These are phyloP conservation scores for Kazachstania bromeliacearum DNA, from an alignment of 805 yeast species.

Conservation along the genomic window DNA sequence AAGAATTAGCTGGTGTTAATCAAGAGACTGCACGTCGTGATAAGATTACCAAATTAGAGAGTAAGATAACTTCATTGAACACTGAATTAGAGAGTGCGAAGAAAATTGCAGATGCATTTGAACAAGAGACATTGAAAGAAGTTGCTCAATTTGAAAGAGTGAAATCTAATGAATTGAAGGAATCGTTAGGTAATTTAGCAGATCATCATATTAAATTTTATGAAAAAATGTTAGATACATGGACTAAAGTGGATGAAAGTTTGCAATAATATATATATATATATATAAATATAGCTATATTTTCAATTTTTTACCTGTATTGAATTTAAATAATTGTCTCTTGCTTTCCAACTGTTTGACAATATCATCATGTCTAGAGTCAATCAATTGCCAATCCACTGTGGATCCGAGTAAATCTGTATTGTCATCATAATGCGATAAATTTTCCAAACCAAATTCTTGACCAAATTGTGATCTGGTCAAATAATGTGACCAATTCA, in stretches of 20 bases:
- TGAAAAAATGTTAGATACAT: constrained; percentile 53
- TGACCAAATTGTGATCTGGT: constrained; percentile 32
- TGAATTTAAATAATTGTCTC: background rate
- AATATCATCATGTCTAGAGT: constrained; percentile 11
- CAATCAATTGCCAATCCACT: constrained; percentile 23
- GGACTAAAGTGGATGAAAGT: constrained; percentile 49
- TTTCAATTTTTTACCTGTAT: background rate
- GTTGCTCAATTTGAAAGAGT: constrained; percentile 65
- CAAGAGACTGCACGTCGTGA: constrained; percentile 48
- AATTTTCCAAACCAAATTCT: constrained; percentile 5
- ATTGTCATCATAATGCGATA: constrained; percentile 9
- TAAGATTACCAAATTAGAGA: constrained; percentile 41
- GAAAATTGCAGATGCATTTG: constrained; percentile 42
- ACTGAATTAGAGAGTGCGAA: constrained; percentile 44
- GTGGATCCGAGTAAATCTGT: constrained; percentile 12
- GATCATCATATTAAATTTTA: constrained; percentile 70
- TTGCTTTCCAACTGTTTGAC: constrained; percentile 7
- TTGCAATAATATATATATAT: constrained; percentile 9
- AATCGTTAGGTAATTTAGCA: constrained; percentile 61
- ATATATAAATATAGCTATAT: background rate
- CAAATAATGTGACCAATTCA: constrained; percentile 49
- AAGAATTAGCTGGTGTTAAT: constrained; percentile 54
- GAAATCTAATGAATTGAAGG: constrained; percentile 67
- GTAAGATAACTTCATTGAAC: constrained; percentile 40
- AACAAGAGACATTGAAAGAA: constrained; percentile 48